Conservation (phyloP, 2,329 filamentous ascomycete genomes). For the Pseudogymnoascus destructans region DNA sequence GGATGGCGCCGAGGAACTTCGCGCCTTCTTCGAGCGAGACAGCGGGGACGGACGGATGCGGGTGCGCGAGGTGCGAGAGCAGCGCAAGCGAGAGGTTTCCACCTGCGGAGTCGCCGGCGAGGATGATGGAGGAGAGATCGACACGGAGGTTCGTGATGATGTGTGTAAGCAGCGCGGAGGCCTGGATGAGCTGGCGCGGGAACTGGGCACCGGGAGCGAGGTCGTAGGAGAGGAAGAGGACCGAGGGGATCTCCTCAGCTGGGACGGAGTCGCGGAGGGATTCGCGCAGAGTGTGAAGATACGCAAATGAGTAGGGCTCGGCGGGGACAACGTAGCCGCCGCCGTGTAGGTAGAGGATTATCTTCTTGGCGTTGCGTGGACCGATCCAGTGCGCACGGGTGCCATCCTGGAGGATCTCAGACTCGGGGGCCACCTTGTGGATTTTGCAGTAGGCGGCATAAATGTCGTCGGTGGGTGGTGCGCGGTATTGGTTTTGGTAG, state of each 20-base stretch:
- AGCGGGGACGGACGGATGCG: conserved; percentile 40
- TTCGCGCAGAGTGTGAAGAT: conserved; percentile 25
- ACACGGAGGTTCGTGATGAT: conserved; percentile 26
- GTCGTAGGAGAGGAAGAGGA: conserved; percentile 42
- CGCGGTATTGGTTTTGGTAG: conserved; percentile 13
- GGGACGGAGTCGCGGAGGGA: background rate
- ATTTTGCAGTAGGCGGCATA: conserved; percentile 21
- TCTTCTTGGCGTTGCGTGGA: conserved; percentile 26
- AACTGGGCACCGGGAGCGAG: conserved; percentile 36
- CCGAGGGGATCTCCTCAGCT: conserved; percentile 20
- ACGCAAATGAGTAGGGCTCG: conserved; percentile 34
- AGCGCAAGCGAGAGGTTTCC: conserved; percentile 35
- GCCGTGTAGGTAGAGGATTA: conserved; percentile 36
- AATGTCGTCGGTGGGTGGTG: conserved; percentile 16
- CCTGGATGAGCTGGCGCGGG: conserved; percentile 36
- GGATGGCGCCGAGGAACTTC: conserved; percentile 36
- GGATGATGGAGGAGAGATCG: conserved; percentile 27
- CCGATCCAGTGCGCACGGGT: conserved; percentile 36
- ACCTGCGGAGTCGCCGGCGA: conserved; percentile 41
- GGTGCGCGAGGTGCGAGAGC: conserved; percentile 40
- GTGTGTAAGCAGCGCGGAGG: conserved; percentile 31
- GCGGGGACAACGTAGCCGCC: conserved; percentile 43
- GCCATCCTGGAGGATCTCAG: conserved; percentile 26
- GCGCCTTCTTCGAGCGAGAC: conserved; percentile 27
- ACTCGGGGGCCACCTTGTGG: conserved; percentile 15